Evolutionary conservation across 805 yeast genomes (phyloP).

Genomic region (Kurtzmaniella cleridarum): DNA sequence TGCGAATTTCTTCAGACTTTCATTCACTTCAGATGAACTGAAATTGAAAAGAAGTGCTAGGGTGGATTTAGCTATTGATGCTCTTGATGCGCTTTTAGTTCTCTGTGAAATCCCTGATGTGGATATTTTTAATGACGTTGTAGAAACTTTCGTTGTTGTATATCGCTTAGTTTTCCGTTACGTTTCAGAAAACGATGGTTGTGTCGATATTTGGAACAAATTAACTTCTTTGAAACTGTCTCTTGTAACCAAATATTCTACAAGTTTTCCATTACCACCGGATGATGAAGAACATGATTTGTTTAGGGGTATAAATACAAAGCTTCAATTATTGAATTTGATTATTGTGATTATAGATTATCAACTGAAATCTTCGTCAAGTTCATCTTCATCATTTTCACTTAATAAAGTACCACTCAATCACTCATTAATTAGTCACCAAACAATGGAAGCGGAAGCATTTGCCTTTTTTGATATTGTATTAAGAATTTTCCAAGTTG

Average conservation of each 20-base stretch:
- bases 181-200: slow-evolving; percentile 44
- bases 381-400: slow-evolving; percentile 32
- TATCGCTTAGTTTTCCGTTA: slow-evolving; percentile 41
- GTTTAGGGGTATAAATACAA: slow-evolving; percentile 50
- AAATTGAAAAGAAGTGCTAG: slow-evolving; percentile 21
- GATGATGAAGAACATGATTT: slow-evolving; percentile 46
- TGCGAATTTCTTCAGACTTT: slow-evolving; percentile 31
- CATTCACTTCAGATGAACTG: slow-evolving; percentile 25
- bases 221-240: slow-evolving; percentile 50
- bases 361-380: slow-evolving; percentile 34
- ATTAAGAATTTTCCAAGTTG: slow-evolving; percentile 50
- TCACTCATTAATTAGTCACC: slow-evolving; percentile 61
- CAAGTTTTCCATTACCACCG: slow-evolving; percentile 47
- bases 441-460: slow-evolving; percentile 61
- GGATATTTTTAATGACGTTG: slow-evolving; percentile 22
- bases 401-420: slow-evolving; percentile 44
- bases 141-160: slow-evolving; percentile 35
- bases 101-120: slow-evolving; percentile 25
- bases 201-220: slow-evolving; percentile 48
- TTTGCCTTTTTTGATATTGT: slow-evolving; percentile 62
- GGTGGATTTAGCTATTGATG: slow-evolving; percentile 36
- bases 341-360: slow-evolving; percentile 44
- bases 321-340: slow-evolving; percentile 68
- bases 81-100: slow-evolving; percentile 26
- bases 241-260: slow-evolving; percentile 58